These are phyloP conservation scores for Trichoderma hamatum DNA, from an alignment of 2,329 filamentous ascomycete genomes.

Conservation along the genomic window DNA sequence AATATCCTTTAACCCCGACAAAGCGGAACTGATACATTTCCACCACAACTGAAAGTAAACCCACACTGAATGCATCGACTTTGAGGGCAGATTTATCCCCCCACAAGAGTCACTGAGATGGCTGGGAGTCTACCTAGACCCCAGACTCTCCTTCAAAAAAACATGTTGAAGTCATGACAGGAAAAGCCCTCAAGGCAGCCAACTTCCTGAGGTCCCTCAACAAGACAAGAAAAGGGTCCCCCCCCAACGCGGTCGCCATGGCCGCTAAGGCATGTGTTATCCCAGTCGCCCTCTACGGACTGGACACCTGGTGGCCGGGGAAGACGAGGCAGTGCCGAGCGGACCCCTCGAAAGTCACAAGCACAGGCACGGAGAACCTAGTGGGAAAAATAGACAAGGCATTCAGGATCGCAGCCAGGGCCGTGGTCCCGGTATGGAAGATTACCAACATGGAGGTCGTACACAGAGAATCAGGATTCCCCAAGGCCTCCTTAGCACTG, in stretches of 20 bases:
- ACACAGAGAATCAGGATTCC: background rate
- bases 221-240: background rate
- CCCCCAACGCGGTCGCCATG: background rate
- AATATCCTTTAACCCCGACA: constrained; percentile 30
- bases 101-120: background rate
- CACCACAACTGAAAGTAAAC: background rate
- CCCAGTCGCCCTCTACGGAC: background rate
- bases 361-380: background rate
- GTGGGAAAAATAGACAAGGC: background rate
- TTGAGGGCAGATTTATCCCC: background rate
- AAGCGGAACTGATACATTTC: constrained; percentile 34
- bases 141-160: background rate
- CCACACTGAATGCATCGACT: background rate
- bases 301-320: background rate
- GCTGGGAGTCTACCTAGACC: background rate
- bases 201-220: background rate
- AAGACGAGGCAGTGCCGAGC: too few species aligned
- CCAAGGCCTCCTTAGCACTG: background rate
- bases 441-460: background rate
- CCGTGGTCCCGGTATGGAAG: background rate
- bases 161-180: background rate
- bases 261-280: background rate
- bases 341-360: too few species aligned
- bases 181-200: background rate
- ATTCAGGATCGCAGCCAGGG: background rate